Conservation (phyloP, 805 yeast genomes). For the Teunomyces panamensis region DNA sequence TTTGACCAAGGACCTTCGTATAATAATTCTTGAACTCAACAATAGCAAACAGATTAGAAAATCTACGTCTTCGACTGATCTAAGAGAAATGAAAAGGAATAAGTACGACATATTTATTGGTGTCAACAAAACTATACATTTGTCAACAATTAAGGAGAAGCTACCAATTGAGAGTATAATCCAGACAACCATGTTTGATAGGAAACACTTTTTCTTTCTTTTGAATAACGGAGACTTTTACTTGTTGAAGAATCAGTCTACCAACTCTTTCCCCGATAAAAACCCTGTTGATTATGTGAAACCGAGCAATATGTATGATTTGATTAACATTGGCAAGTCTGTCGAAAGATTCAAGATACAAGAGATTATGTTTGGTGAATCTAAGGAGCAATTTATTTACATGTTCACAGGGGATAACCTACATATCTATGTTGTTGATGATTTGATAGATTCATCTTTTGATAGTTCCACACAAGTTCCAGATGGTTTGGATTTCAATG, state of each 20-base stretch:
- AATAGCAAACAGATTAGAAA: conserved; percentile 9
- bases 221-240: conserved; percentile 38
- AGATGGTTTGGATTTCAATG: conserved; percentile 16
- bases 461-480: conserved; percentile 14
- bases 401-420: conserved; percentile 40
- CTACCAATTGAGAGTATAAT: conserved; percentile 20
- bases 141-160: conserved; percentile 28
- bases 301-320: conserved; percentile 32
- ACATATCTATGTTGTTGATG: conserved; percentile 25
- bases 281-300: conserved; percentile 8
- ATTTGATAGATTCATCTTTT: conserved; percentile 20
- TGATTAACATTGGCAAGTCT: conserved; percentile 25
- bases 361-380: conserved; percentile 15
- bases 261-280: background rate
- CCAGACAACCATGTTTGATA: conserved; percentile 24
- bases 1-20: conserved; percentile 27
- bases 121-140: conserved; percentile 30
- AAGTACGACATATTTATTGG: conserved; percentile 27
- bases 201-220: conserved; percentile 34
- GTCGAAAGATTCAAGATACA: conserved; percentile 34
- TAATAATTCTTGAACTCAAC: conserved; percentile 26
- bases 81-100: conserved; percentile 6
- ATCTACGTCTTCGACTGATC: conserved; percentile 1
- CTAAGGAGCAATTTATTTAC: conserved; percentile 16
- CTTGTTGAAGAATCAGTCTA: conserved; percentile 31